phyloP scores from a whole-genome alignment of 768 basidiomycete genomes.

The Hericium rajendrae region DNA sequence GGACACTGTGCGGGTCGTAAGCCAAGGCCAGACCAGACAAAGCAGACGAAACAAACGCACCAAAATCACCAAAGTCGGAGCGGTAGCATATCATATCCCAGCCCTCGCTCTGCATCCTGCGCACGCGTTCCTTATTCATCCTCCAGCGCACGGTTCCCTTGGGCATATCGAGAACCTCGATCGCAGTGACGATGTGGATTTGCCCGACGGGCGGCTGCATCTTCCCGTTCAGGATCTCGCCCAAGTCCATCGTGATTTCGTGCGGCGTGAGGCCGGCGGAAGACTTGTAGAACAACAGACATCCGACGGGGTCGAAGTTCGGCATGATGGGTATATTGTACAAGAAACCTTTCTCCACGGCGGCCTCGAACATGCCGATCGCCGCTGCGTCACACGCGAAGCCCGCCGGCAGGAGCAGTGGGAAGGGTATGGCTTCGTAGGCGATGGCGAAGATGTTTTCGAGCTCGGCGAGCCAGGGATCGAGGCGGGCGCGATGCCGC shows the following conservation, averaged over 20 bases:
- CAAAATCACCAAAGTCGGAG: not conserved
- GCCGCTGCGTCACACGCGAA: slow-evolving; percentile 11
- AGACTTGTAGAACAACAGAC: not conserved
- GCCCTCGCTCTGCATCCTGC: not conserved
- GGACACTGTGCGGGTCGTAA: too few species aligned
- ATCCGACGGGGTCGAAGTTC: not conserved
- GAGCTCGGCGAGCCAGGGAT: slow-evolving; percentile 19
- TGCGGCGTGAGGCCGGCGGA: not conserved
- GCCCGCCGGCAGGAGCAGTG: slow-evolving; percentile 4
- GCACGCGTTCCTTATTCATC: not conserved
- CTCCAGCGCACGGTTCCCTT: not conserved
- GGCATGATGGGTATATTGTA: not conserved
- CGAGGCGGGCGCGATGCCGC: slow-evolving; percentile 10
- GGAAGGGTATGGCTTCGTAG: slow-evolving; percentile 15
- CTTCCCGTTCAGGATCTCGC: not conserved
- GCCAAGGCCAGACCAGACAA: too few species aligned
- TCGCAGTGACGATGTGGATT: not conserved
- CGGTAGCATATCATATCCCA: not conserved
- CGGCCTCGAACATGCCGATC: slow-evolving; percentile 1
- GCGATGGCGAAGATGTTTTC: slow-evolving; percentile 16
- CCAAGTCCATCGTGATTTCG: not conserved
- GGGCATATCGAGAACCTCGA: not conserved
- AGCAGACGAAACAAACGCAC: not conserved
- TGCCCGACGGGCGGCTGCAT: not conserved
- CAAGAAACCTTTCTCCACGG: not conserved